Conservation (phyloP, 202 grass and related monocot genomes). For the Hordeum pubiflorum region DNA sequence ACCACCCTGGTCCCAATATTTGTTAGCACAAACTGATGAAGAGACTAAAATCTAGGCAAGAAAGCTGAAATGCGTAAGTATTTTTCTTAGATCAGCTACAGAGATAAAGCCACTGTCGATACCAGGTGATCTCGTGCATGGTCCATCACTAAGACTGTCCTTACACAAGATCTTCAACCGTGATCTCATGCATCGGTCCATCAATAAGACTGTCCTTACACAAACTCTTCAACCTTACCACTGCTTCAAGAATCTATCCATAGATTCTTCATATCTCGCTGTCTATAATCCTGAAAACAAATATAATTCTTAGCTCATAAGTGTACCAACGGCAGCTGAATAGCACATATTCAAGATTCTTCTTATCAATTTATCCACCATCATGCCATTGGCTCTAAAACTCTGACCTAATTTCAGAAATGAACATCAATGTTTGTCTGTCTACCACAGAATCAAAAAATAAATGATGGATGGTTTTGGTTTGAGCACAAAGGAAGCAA, state of each 20-base stretch:
- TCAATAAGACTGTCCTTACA: neutral
- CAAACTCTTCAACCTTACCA: neutral
- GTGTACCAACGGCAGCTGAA: neutral
- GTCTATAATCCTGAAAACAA: neutral
- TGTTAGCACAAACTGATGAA: neutral
- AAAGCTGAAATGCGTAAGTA: neutral
- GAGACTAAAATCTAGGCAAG: neutral
- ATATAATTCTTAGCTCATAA: neutral
- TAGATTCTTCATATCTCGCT: neutral
- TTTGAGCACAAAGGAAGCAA: neutral
- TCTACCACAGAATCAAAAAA: neutral
- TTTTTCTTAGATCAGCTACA: no score
- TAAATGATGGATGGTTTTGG: neutral
- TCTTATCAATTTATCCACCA: neutral
- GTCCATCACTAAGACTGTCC: neutral
- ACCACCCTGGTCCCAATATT: neutral
- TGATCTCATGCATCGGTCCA: neutral
- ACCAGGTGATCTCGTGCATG: neutral
- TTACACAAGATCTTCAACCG: neutral
- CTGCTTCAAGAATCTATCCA: neutral
- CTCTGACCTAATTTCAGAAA: neutral
- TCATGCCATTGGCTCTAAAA: neutral
- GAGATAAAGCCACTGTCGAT: no score
- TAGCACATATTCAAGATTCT: neutral
- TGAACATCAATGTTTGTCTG: neutral